Evolutionary conservation across 495 filamentous ascomycete species (phyloP).

Genomic region (Aspergillus biplanus): DNA sequence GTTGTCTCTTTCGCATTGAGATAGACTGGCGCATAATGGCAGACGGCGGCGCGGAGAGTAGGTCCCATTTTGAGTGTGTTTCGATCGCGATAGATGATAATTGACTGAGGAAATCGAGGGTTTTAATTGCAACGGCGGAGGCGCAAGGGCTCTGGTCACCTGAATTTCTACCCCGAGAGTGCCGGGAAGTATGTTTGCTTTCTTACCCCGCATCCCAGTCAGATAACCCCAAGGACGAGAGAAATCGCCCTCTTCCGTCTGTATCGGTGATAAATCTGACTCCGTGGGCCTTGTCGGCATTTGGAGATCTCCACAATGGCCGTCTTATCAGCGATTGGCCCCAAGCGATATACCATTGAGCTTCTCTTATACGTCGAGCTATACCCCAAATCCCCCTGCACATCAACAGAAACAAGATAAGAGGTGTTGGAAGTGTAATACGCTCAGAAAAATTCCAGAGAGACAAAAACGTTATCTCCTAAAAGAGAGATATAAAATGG

Average conservation of each 20-base stretch:
- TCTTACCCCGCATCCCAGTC: background rate
- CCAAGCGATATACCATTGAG: no score
- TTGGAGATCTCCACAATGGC: slow-evolving; percentile 9
- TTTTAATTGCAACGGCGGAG: background rate
- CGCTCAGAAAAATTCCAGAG: no score
- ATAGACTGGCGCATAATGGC: background rate
- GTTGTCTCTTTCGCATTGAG: background rate
- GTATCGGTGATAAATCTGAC: background rate
- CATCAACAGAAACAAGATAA: no score
- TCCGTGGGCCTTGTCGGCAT: background rate
- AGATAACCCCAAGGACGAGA: background rate
- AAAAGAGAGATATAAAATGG: no score
- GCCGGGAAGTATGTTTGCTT: background rate
- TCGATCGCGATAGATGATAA: background rate
- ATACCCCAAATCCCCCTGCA: no score
- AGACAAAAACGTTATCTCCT: no score
- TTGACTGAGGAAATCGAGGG: background rate
- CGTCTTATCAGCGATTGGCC: no score
- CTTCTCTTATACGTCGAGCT: no score
- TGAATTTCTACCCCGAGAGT: background rate
- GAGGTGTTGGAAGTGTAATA: no score
- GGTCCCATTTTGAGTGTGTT: background rate
- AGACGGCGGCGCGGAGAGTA: background rate
- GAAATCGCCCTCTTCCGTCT: background rate
- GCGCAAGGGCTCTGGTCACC: no score